Evolutionary conservation across 169 alveolate species (phyloP), one percentile per base, ranked within the genome.

Genomic region (Pseudocohnilembus persalinus): DNA sequence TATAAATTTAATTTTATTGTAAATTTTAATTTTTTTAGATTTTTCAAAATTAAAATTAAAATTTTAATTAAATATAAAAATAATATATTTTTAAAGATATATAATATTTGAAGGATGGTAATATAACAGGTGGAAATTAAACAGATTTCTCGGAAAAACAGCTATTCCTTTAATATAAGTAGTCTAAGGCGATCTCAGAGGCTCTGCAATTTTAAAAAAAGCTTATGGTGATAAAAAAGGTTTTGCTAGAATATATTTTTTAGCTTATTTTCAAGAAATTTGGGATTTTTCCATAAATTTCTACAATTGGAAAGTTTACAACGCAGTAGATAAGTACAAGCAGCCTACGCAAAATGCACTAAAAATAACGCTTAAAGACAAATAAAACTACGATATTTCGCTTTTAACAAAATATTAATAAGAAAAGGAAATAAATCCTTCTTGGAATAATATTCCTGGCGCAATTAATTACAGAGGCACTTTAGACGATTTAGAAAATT

Each of bases 271-370:
- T 87, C 92, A 90, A 75, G 96, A 93, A 75, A 86, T 93, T 26
- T 93, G 96, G 96, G 96, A 93, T 79, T 93, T 89, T 73, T 83
- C 87, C 76, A 34, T 93, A 64, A 87, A 84, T 64, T 90, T 93
- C 76, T 77, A 88, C 75, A 92, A 92, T 72, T 91, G 94, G 93
- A 89, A 91, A 84, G 92, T 89, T 1, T 49, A 85, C 31, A 88
- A 88, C 74, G 81, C 78, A 27, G 73, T 93, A 27, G 85, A 87
- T 81, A 88, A 90, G 29, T 68, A 88, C 30, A 84, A 79, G 65
- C 74, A 83, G 31, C 85, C 83, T 31, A 77, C 73, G 34, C 64
- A 74, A 63, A 78, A 86, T 30, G 63, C 72, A 31, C 74, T 86
- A 25, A 27, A 81, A 75, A 4, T 86, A 31, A 86, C 90, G 6